Conservation (phyloP, 495 filamentous ascomycete species). For the Sabuloglossum arenarium region DNA sequence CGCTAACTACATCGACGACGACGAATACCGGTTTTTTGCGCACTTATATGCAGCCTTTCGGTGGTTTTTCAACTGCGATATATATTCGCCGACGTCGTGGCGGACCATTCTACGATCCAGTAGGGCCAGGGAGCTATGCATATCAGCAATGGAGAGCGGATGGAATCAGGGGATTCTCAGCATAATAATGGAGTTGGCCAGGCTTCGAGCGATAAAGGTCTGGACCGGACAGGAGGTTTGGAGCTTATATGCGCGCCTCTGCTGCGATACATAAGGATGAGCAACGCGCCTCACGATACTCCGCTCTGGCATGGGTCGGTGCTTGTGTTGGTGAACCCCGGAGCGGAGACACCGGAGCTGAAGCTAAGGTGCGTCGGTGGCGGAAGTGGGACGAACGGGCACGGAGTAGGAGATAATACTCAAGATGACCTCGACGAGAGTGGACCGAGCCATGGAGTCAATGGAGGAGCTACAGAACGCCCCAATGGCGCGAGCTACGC, state of each 20-base stretch:
- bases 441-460: background rate
- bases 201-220: background rate
- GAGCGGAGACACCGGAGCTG: slow-evolving; percentile 29
- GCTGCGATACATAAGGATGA: slow-evolving; percentile 71
- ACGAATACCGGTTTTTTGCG: background rate
- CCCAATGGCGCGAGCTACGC: background rate
- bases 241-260: slow-evolving; percentile 63
- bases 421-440: background rate
- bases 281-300: slow-evolving; percentile 24
- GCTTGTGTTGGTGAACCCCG: slow-evolving; percentile 52
- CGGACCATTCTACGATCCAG: background rate
- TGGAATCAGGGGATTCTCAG: background rate
- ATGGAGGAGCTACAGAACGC: background rate
- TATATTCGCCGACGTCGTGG: background rate
- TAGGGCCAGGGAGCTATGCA: background rate
- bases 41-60: background rate
- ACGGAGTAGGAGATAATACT: slow-evolving; percentile 4
- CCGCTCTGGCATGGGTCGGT: slow-evolving; percentile 65
- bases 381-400: slow-evolving; percentile 13
- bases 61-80: background rate
- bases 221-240: slow-evolving; percentile 7
- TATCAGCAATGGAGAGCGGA: background rate
- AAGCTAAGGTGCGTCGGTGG: slow-evolving; percentile 24
- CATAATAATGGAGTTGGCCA: background rate
- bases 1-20: background rate